Base-by-base conservation (phyloP, 805 yeast species). In the Pichia eremophila region DNA sequence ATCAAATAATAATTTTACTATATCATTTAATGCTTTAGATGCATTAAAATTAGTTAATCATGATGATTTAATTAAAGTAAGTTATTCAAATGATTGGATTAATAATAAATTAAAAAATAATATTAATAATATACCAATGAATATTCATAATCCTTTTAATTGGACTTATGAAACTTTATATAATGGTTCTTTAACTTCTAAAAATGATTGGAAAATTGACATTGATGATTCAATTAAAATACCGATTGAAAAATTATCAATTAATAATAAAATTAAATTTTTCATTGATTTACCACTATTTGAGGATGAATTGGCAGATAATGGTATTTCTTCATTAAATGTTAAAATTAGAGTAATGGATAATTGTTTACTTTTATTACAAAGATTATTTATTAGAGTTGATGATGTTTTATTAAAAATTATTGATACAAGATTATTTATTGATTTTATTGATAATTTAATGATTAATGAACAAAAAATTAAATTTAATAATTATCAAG, bases 271-370 rank as follows among this genome's bases (percentile, higher is more conserved):
- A 2, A 93, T 93, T 40, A 60, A 88, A 46, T 89, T 86, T 63
- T 93, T 79, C 60, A 97, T 89, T 60, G 97, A 91, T 57, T 78
- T 88, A 70, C 78, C 86, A 8, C 68, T 93, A 32, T 93, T 78
- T 61, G 99, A 93, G 61, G 99, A 93, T 60, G 99, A 93, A 62
- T 70, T 93, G 47, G 98, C 95, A 5, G 99, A 93, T 63, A 93
- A 91, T 63, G 99, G 99, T 8, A 84, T 88, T 17, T 78, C 95
- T 0, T 75, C 86, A 46, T 66, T 86, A 46, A 79, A 80, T 45
- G 80, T 82, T 35, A 90, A 90, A 63, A 77, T 93, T 19, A 69
- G 99, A 52, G 96, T 89, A 5, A 93, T 93, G 97, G 81, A 81
- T 8, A 76, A 81, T 45, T 77, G 96, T 51, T 61, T 93, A 54